Evolutionary conservation across 2,329 filamentous ascomycete genomes (phyloP).

Genomic region (Chalaropsis thielavioides): DNA sequence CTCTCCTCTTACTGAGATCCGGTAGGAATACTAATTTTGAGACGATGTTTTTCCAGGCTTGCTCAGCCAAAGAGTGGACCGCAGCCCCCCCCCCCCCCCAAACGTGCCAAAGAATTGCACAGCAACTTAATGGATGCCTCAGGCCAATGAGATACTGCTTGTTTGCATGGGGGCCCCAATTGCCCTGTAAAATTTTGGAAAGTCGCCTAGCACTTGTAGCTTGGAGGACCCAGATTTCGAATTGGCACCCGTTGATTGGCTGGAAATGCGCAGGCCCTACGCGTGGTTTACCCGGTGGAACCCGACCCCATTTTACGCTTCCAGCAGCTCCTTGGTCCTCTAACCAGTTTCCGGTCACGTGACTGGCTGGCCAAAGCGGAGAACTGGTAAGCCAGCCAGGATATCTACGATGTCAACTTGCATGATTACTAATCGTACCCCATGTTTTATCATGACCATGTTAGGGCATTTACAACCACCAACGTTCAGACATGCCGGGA

Average conservation of each 20-base stretch:
- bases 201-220: background rate
- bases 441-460: too few species aligned
- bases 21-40: constrained; percentile 1
- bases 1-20: constrained; percentile 4
- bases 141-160: constrained; percentile 10
- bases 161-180: background rate
- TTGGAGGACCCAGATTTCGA: constrained; percentile 14
- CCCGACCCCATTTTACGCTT: constrained; percentile 12
- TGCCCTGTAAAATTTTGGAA: background rate
- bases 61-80: constrained; percentile 7
- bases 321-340: too few species aligned
- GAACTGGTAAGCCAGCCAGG: too few species aligned
- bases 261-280: background rate
- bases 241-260: constrained; percentile 14
- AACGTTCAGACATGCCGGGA: too few species aligned
- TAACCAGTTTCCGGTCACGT: constrained; percentile 9
- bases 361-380: background rate
- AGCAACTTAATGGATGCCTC: constrained; percentile 16
- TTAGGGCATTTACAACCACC: too few species aligned
- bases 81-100: constrained; percentile 11
- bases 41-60: constrained; percentile 11
- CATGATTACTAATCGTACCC: too few species aligned
- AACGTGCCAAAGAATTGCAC: constrained; percentile 7
- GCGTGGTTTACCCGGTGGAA: constrained; percentile 15
- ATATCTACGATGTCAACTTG: too few species aligned